Conservation (phyloP, 2,329 filamentous ascomycete species). For the Myriangium duriaei region DNA sequence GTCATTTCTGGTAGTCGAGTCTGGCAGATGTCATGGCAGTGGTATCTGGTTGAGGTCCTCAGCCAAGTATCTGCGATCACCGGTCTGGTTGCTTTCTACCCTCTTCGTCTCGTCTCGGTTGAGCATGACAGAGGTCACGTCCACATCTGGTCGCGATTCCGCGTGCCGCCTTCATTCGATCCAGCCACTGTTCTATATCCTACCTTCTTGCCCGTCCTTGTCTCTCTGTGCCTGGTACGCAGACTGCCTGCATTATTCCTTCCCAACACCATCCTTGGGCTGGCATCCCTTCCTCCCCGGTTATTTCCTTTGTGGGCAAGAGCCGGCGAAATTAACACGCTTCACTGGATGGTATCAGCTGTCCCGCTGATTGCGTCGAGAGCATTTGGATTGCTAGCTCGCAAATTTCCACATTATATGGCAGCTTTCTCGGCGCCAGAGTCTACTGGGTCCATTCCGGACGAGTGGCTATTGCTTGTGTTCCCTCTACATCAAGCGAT, state of each 20-base stretch:
- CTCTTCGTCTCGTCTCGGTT: slow-evolving; percentile 23
- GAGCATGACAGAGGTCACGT: slow-evolving; percentile 8
- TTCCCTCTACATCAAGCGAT: slow-evolving; percentile 77
- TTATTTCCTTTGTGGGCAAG: slow-evolving; percentile 54
- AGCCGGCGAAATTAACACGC: slow-evolving; percentile 45
- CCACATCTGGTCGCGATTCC: slow-evolving; percentile 25
- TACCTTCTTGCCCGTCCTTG: slow-evolving; percentile 58
- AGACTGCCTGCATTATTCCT: slow-evolving; percentile 51
- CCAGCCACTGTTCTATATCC: slow-evolving; percentile 87
- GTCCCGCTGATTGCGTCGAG: slow-evolving; percentile 50
- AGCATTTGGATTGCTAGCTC: slow-evolving; percentile 27
- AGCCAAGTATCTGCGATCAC: slow-evolving; percentile 25
- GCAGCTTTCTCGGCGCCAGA: slow-evolving; percentile 23
- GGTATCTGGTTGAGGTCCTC: slow-evolving; percentile 30
- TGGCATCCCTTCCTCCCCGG: slow-evolving; percentile 62
- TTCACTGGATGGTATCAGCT: slow-evolving; percentile 72
- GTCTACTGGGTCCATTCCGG: slow-evolving; percentile 23
- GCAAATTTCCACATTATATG: slow-evolving; percentile 21
- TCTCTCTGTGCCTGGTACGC: slow-evolving; percentile 60
- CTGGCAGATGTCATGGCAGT: slow-evolving; percentile 20
- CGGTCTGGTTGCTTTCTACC: slow-evolving; percentile 24
- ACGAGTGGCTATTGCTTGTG: slow-evolving; percentile 51
- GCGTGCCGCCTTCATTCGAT: slow-evolving; percentile 69
- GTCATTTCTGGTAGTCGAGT: slow-evolving; percentile 29
- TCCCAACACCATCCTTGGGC: slow-evolving; percentile 68